These are phyloP conservation scores for Ceratocystis lukuohia DNA, from an alignment of 2,329 filamentous ascomycete genomes.

Conservation along the genomic window DNA sequence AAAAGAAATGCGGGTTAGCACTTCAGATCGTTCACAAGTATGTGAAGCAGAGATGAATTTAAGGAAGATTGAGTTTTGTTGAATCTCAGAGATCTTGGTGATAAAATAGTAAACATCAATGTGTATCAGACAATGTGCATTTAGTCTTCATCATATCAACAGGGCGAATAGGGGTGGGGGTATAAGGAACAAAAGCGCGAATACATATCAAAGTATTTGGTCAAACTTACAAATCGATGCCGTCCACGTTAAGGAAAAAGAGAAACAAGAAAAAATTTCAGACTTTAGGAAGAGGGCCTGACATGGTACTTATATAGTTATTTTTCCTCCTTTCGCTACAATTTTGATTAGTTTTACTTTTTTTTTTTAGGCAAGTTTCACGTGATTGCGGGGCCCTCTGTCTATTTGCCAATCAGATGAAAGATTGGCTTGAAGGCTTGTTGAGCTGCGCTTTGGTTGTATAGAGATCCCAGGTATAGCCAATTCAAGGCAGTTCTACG, in stretches of 20 bases:
- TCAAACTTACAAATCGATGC: constrained; percentile 27
- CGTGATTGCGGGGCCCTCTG: constrained; percentile 6
- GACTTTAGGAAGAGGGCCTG: background rate
- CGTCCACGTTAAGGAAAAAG: constrained; percentile 14
- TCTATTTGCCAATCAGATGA: background rate
- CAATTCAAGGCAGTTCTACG: background rate
- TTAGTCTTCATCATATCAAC: constrained; percentile 39
- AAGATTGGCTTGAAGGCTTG: background rate
- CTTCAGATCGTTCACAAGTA: background rate
- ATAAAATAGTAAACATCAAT: constrained; percentile 46
- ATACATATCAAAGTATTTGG: background rate
- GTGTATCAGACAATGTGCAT: constrained; percentile 44
- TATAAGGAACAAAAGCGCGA: background rate
- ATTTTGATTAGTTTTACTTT: background rate
- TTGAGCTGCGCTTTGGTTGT: background rate
- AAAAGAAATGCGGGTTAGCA: background rate
- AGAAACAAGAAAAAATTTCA: constrained; percentile 5
- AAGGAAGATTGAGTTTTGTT: background rate
- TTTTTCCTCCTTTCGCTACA: background rate
- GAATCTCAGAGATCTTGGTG: constrained; percentile 61
- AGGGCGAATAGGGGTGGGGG: background rate
- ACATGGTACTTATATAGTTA: constrained; percentile 12
- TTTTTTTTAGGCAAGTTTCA: background rate
- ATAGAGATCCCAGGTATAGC: background rate
- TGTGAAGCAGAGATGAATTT: background rate